phyloP scores from a whole-genome alignment of 805 yeast species.

The Spathaspora hagerdaliae region DNA sequence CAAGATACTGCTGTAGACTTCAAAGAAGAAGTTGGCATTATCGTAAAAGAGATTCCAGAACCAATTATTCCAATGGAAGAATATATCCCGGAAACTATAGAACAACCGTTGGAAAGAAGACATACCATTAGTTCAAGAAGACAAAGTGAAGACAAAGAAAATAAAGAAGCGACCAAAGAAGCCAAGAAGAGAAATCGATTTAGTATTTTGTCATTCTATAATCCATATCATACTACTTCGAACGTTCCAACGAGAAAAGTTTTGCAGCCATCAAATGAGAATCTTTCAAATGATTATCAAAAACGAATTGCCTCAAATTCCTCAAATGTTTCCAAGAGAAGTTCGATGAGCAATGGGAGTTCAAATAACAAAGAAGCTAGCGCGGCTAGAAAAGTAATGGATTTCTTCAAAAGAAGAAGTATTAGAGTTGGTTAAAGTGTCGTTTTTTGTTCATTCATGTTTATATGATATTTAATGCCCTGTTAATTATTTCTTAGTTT shows the following conservation, averaged over 20 bases:
- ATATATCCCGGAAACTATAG: conserved; percentile 1
- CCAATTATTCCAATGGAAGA: conserved; percentile 9
- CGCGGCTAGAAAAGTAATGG: conserved; percentile 75
- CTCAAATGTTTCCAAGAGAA: conserved; percentile 22
- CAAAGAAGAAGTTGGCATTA: background rate
- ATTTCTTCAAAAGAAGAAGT: conserved; percentile 67
- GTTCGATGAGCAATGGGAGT: conserved; percentile 14
- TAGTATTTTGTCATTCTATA: conserved; percentile 41
- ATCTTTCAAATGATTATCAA: conserved; percentile 16
- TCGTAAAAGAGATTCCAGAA: background rate
- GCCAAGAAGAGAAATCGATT: conserved; percentile 39
- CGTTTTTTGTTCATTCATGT: background rate
- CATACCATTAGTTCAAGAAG: conserved; percentile 1
- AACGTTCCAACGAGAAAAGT: conserved; percentile 17
- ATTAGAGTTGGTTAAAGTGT: conserved; percentile 17
- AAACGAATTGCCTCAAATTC: conserved; percentile 25
- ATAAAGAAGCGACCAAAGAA: conserved; percentile 14
- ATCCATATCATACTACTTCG: conserved; percentile 5
- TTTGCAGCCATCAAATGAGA: conserved; percentile 28
- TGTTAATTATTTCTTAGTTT: no score
- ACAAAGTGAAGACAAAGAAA: conserved; percentile 17
- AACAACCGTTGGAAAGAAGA: background rate
- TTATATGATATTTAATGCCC: no score
- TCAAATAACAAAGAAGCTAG: conserved; percentile 52
- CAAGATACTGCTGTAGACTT: background rate